Conservation (phyloP, 164 flowering plant genomes). For the Dillenia turbinata region DNA sequence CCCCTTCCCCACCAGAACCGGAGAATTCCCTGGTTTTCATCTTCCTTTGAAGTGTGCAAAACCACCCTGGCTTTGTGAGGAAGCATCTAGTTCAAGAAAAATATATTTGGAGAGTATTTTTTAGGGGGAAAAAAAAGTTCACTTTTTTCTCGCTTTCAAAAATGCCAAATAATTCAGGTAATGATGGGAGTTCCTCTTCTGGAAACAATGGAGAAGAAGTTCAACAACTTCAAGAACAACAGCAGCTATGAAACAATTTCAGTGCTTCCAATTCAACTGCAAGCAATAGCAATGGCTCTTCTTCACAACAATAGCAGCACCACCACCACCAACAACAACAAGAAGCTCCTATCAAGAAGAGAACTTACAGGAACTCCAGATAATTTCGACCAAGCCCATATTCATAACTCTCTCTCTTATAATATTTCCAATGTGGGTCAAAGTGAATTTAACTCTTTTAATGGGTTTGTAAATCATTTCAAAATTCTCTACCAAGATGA, state of each 20-base stretch:
- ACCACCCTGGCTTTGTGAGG: slow-evolving; percentile 28
- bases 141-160: slow-evolving; percentile 1
- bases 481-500: not conserved
- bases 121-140: slow-evolving; percentile 5
- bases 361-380: slow-evolving; percentile 92
- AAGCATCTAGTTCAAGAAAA: slow-evolving; percentile 3
- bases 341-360: slow-evolving; percentile 39
- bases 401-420: not conserved
- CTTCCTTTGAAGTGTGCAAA: slow-evolving; percentile 38
- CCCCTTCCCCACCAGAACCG: slow-evolving; percentile 21
- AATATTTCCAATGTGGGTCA: not conserved
- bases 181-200: slow-evolving; percentile 71
- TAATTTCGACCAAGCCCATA: slow-evolving; percentile 19
- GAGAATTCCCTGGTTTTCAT: slow-evolving; percentile 45
- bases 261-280: slow-evolving; percentile 26
- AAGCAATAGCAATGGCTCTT: slow-evolving; percentile 40
- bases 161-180: slow-evolving; percentile 73
- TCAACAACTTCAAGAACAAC: slow-evolving; percentile 39
- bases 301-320: slow-evolving; percentile 22
- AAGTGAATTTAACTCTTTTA: not conserved
- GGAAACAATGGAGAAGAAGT: slow-evolving; percentile 29
- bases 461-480: not conserved
- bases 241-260: slow-evolving; percentile 19
- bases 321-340: no score
- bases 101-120: no score